A percentile compares a stretch with the other conserved stretches of the same genome.
Conservation (phyloP, 2,329 filamentous ascomycete species). For the Paraphoma sp. region DNA sequence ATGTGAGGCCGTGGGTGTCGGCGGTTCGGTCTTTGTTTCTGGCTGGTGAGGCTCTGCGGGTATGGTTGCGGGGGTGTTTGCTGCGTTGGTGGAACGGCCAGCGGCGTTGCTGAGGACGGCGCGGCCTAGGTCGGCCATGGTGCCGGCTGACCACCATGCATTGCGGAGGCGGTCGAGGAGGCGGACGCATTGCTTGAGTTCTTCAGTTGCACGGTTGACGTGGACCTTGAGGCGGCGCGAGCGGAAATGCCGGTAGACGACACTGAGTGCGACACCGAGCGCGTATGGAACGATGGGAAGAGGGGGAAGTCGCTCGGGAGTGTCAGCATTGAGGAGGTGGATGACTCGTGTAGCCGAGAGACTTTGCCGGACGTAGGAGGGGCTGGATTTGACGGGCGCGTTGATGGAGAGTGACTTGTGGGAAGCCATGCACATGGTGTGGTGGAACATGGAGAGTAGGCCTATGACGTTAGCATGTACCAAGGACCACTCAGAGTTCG, state of each 20-base stretch:
- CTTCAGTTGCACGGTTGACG: slow-evolving; percentile 54
- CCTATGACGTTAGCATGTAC: slow-evolving; percentile 38
- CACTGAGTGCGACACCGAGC: slow-evolving; percentile 61
- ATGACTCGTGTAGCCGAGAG: slow-evolving; percentile 64
- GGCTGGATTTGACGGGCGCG: slow-evolving; percentile 54
- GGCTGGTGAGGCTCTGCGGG: slow-evolving; percentile 24
- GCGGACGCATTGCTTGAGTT: slow-evolving; percentile 52
- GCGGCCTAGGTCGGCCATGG: slow-evolving; percentile 52
- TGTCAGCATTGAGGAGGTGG: slow-evolving; percentile 57
- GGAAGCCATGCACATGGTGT: slow-evolving; percentile 63
- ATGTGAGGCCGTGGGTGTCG: slow-evolving; percentile 24
- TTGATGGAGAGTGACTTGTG: slow-evolving; percentile 57
- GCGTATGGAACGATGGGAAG: slow-evolving; percentile 64
- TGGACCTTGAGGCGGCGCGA: slow-evolving; percentile 57
- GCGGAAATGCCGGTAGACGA: slow-evolving; percentile 64
- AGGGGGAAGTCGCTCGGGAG: slow-evolving; percentile 55
- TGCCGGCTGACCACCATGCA: slow-evolving; percentile 55
- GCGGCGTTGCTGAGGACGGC: slow-evolving; percentile 50
- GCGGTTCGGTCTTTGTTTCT: slow-evolving; percentile 27
- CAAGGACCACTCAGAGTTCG: background rate
- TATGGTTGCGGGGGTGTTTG: slow-evolving; percentile 38
- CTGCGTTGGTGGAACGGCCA: slow-evolving; percentile 42
- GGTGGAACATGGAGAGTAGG: slow-evolving; percentile 63
- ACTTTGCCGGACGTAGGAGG: slow-evolving; percentile 61
- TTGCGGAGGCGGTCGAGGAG: slow-evolving; percentile 53